Percentiles rank a stretch among this genome's conserved stretches.
phyloP scores from a whole-genome alignment of 2,329 filamentous ascomycete species.

The Aspergillus novoparasiticus region DNA sequence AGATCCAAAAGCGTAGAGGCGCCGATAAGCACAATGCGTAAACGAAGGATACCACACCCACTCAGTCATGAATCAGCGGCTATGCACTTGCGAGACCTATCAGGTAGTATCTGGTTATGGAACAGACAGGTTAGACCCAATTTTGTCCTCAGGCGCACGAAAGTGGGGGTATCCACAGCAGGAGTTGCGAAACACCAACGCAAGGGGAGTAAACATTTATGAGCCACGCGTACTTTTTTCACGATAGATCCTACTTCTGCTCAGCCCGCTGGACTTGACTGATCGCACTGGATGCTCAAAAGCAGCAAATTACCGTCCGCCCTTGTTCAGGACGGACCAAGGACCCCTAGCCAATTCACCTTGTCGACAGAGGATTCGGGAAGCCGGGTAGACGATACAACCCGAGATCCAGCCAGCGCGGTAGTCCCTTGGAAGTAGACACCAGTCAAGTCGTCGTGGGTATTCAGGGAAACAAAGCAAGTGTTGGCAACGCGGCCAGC shows the following conservation, averaged over 20 bases:
- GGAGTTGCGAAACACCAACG: conserved; percentile 1
- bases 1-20: conserved; percentile 1
- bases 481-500: conserved; percentile 32
- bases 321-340: conserved; percentile 55
- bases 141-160: not conserved
- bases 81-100: conserved; percentile 8
- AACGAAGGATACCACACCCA: conserved; percentile 14
- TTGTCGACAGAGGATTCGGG: conserved; percentile 30
- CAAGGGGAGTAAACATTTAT: conserved; percentile 6
- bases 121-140: conserved; percentile 2
- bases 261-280: not conserved
- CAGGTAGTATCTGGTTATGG: conserved; percentile 7
- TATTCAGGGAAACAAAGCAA: conserved; percentile 18
- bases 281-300: conserved; percentile 11
- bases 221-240: not conserved
- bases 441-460: conserved; percentile 16
- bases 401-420: conserved; percentile 18
- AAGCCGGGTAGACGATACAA: conserved; percentile 22
- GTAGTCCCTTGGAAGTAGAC: conserved; percentile 19
- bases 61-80: conserved; percentile 13
- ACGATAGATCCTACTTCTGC: not conserved
- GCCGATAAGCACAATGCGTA: conserved; percentile 11
- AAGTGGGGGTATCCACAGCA: conserved; percentile 6
- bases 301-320: conserved; percentile 51
- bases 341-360: conserved; percentile 50